Base-by-base conservation (phyloP, 345 rosid genomes). In the Anacardium occidentale region DNA sequence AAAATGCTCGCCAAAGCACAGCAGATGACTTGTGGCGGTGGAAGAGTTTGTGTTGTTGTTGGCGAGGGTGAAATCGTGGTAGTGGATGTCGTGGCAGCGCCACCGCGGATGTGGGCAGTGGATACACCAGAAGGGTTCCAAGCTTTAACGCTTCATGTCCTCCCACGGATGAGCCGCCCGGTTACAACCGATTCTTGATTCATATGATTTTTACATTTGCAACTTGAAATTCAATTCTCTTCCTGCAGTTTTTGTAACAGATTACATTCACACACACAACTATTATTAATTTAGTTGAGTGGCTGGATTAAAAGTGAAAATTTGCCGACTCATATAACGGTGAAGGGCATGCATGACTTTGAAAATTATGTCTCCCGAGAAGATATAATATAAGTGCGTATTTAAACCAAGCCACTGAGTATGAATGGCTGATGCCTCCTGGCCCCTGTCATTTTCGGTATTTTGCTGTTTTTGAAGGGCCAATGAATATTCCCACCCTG, bases 21-120 rank as follows among this genome's bases (percentile, higher is more conserved):
- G 75, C 84, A 80, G 45, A 76, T 77, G 17, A 78, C 83, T 7
- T 84, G 83, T 1, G 85, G 57, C 2, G 84, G 87, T 0, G 86
- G 86, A 6, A 77, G 77, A 62, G 82, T 86, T 10, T 86, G 90
- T 29, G 83, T 70, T 0, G 62, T 82, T 12, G 32, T 66, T 7
- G 54, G 56, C 10, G 45, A 68, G 0, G 62, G 72, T 26, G 68
- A 63, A 69, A 75, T 82, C 47, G 80, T 74, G 64, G 86, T 86
- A 69, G 79, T 85, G 5, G 85, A 85, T 62, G 81, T 83, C 42
- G 61, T 21, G 59, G 74, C 76, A 3, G 22, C 11, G 62, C 73
- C 77, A 12, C 76, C 73, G 34, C 79, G 70, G 69, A 4, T 80
- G 0, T 81, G 78, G 80, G 17, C 58, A 25, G 62, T 85, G 71